These are phyloP conservation scores for Candida tibetensis DNA, from an alignment of 805 yeast species.

Conservation along the genomic window DNA sequence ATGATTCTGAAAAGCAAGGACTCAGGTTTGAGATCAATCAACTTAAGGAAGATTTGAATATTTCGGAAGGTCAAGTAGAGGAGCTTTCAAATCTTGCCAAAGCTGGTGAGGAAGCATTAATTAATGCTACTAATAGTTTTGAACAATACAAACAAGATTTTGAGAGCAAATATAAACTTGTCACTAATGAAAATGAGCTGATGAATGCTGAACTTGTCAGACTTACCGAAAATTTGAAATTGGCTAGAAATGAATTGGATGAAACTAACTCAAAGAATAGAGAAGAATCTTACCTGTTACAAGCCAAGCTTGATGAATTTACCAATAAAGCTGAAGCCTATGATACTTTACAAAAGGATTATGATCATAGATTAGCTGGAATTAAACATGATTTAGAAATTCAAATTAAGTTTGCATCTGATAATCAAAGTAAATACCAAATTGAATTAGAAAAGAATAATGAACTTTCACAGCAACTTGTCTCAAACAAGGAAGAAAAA, in stretches of 20 bases:
- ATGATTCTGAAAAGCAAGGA: conserved; percentile 9
- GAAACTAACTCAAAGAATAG: conserved; percentile 17
- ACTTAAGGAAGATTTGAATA: conserved; percentile 52
- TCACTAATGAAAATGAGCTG: conserved; percentile 24
- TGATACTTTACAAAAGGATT: conserved; percentile 32
- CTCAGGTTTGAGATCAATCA: conserved; percentile 38
- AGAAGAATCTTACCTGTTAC: conserved; percentile 26
- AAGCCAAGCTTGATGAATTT: conserved; percentile 20
- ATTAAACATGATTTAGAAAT: conserved; percentile 30
- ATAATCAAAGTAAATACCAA: conserved; percentile 54
- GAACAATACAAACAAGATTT: conserved; percentile 35
- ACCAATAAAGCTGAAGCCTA: conserved; percentile 31
- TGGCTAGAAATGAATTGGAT: conserved; percentile 18
- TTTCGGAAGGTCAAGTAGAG: conserved; percentile 55
- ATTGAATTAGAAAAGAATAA: conserved; percentile 55
- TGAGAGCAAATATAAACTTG: conserved; percentile 18
- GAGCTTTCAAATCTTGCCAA: conserved; percentile 61
- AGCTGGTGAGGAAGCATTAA: conserved; percentile 65
- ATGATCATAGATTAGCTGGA: conserved; percentile 27
- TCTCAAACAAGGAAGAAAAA: conserved; percentile 13
- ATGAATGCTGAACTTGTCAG: conserved; percentile 15
- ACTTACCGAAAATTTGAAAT: conserved; percentile 4
- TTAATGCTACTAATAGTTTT: conserved; percentile 51
- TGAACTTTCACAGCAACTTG: conserved; percentile 39
- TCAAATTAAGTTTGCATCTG: conserved; percentile 47